Evolutionary conservation across 768 basidiomycete species (phyloP), one percentile per base, ranked within the genome.

Genomic region (Daedalea quercina): DNA sequence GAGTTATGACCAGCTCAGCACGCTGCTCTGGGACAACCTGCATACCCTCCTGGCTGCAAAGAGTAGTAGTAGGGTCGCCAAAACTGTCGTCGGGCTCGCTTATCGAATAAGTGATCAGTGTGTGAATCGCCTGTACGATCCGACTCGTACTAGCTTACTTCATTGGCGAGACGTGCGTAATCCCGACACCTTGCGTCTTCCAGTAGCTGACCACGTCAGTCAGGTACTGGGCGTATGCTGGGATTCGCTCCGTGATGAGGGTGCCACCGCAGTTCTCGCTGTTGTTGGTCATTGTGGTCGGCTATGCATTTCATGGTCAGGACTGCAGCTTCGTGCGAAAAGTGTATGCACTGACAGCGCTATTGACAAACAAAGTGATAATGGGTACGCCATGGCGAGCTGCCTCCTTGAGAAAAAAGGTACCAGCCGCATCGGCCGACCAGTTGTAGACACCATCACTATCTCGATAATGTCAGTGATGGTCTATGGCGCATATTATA

Each of bases 1-100:
- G 54, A 25, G 69, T 67, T 48, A 63, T 71, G 35, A 76, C 63
- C 13, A 76, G 70, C 48, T 69, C 69, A 2, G 73, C 70, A n/a
- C 73, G 73, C 71, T 73, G 71, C 50, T 54, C 65, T 3, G 73
- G 70, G 41, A 58, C 55, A 40, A 76, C 74, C 51, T 65, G 59
- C 75, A 76, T 76, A 2, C 75, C 75, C 61, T 76, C 74, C 59
- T 76, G 75, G 19, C 70, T 69, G 56, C 74, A 76, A 31, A 31
- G 28, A 6, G 28, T 31, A 11, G 28, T 31, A 11, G 28, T 11
- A 31, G 28, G 28, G 2, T 68, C 69, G 4, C 69, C 71, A 54
- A 73, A 71, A 12, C 45, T 70, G 37, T 55, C 46, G 35, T 51
- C 57, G 13, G 48, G 47, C 37, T 58, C 43, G 35, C 37, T 31